Base-by-base conservation (phyloP, 2,329 filamentous ascomycete species). In the Coniella vitis region DNA sequence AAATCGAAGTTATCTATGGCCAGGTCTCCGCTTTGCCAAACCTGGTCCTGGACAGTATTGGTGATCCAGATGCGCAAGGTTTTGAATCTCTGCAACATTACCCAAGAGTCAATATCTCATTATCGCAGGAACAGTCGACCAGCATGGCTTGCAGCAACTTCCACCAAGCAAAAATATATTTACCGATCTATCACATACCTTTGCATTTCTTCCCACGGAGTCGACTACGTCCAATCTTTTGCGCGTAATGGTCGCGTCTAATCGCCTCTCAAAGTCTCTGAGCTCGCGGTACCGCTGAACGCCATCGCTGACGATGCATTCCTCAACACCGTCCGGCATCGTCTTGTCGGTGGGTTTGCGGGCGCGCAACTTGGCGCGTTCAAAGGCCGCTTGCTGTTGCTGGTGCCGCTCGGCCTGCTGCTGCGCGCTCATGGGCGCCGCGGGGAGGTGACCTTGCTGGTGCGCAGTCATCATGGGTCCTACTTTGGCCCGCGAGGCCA, bases 301-400 rank as follows among this genome's bases (percentile, higher is more conserved):
- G 35, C 86, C 84, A 64, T 95, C 87, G 54, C 87, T 89, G 55
- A 95, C 81, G 53, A 89, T 80, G 55, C 86, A 79, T 41, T 89
- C 83, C 58, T 94, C 90, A 38, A 95, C 77, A 48, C 88, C 90
- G 56, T 97, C 90, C 35, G 93, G 90, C 21, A 98, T 82, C 60
- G 89, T 93, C 75, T 89, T 95, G 68, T 98, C 93, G 51, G 90
- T 96, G 1, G 93, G 93, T 68, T 91, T 94, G 63, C 84, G 83
- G 62, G 87, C 89, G 58, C 88, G 83, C 53, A 90, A 82, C 66
- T 90, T 89, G 39, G 86, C 83, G 55, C 81, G 74, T 63, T 87
- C 84, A 57, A 74, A 76, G 38, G 80, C 79, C 56, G 74, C 68
- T 51, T 69, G 65, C 54, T 72, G 69, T 49, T 72, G 69, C 47